A percentile compares a stretch with the other conserved stretches of the same genome.
Evolutionary conservation across 257 asterid genomes (phyloP).

Genomic region (Przewalskia tangutica): DNA sequence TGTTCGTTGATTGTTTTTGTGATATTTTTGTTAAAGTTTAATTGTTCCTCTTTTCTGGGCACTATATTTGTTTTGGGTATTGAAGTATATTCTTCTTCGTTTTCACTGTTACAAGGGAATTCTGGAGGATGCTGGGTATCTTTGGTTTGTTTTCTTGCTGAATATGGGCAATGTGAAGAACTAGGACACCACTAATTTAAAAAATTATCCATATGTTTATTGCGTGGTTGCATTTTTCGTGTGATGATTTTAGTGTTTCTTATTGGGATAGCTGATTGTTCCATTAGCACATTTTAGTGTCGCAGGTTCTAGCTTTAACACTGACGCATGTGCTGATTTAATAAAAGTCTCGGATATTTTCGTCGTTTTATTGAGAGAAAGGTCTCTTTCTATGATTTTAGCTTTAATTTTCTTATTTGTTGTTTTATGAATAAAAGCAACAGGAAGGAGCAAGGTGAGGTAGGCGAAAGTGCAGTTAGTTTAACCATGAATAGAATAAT

Average conservation of each 20-base stretch:
- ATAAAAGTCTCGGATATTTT: neutral
- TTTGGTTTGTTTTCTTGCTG: neutral
- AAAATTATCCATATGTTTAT: neutral
- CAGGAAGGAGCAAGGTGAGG: neutral
- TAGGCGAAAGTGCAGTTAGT: neutral
- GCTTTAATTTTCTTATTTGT: neutral
- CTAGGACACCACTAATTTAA: neutral
- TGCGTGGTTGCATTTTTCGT: neutral
- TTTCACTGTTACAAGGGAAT: neutral
- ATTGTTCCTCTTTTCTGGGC: neutral
- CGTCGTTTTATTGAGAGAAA: neutral
- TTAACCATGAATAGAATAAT: neutral
- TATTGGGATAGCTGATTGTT: neutral
- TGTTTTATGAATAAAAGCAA: neutral
- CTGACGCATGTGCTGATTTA: neutral
- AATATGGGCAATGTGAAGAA: conserved; percentile 20
- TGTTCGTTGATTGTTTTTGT: neutral
- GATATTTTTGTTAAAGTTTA: neutral
- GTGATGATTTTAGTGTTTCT: neutral
- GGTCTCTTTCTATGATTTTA: neutral
- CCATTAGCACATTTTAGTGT: neutral
- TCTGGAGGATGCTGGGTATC: neutral
- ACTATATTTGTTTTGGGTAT: neutral
- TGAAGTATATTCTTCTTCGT: neutral
- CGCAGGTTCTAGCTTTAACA: neutral